Conservation (phyloP, 495 filamentous ascomycete species). For the Neurospora sp. region DNA sequence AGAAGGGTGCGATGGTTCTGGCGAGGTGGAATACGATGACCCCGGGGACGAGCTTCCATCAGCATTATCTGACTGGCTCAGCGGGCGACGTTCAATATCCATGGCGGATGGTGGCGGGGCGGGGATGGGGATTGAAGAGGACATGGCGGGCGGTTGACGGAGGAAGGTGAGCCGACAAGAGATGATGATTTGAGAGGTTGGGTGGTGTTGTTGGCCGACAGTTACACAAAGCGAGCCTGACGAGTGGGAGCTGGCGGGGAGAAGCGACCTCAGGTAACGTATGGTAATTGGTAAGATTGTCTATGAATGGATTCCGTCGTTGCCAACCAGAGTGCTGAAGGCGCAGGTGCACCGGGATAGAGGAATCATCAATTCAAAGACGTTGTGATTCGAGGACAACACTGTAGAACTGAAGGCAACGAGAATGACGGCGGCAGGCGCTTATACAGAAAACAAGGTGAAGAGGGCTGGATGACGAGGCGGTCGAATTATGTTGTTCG, state of each 20-base stretch:
- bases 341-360: not conserved
- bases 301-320: not conserved
- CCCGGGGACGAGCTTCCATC: slow-evolving; percentile 32
- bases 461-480: not conserved
- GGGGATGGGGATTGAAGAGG: slow-evolving; percentile 45
- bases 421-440: not conserved
- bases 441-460: not conserved
- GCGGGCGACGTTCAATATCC: slow-evolving; percentile 19
- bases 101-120: slow-evolving; percentile 25
- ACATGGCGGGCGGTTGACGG: slow-evolving; percentile 22
- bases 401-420: not conserved
- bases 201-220: not conserved
- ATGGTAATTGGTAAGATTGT: not conserved
- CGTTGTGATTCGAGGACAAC: not conserved
- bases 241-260: not conserved
- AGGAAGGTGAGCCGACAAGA: not conserved
- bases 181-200: not conserved
- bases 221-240: not conserved
- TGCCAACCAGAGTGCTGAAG: not conserved
- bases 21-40: slow-evolving; percentile 45
- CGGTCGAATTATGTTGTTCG: not conserved
- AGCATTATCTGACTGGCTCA: slow-evolving; percentile 27
- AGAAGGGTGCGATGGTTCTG: slow-evolving; percentile 23
- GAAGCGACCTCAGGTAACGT: not conserved
- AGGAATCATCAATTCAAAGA: not conserved